Percentiles rank a stretch among this genome's conserved stretches.
Conservation (phyloP, 495 filamentous ascomycete genomes). For the Pseudotulostoma volvatum region DNA sequence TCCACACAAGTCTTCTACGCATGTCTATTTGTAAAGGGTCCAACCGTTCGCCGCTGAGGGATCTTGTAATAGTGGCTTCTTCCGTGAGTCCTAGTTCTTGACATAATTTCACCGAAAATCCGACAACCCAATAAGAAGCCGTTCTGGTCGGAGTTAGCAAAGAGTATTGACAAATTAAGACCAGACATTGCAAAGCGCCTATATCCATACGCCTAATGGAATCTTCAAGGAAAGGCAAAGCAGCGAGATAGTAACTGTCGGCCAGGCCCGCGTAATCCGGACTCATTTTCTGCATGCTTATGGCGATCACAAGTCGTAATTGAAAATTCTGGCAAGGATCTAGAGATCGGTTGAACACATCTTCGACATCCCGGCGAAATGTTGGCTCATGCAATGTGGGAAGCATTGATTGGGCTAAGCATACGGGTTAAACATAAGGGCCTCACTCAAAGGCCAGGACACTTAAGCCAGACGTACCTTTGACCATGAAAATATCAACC, state of each 20-base stretch:
- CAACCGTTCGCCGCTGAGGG: slow-evolving; percentile 26
- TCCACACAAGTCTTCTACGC: slow-evolving; percentile 75
- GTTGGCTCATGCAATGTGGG: slow-evolving; percentile 72
- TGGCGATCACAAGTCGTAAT: slow-evolving; percentile 75
- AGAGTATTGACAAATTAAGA: slow-evolving; percentile 80
- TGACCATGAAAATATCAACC: slow-evolving; percentile 62
- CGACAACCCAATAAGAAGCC: slow-evolving; percentile 81
- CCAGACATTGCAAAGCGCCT: slow-evolving; percentile 76
- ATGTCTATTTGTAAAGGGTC: slow-evolving; percentile 69
- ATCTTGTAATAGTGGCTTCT: slow-evolving; percentile 60
- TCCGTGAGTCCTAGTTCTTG: slow-evolving; percentile 74
- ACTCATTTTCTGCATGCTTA: slow-evolving; percentile 79
- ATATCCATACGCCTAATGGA: slow-evolving; percentile 68
- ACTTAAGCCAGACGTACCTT: slow-evolving; percentile 37
- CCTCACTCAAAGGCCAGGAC: slow-evolving; percentile 5
- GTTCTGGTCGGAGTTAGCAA: slow-evolving; percentile 78
- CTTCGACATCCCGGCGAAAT: slow-evolving; percentile 57
- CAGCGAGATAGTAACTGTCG: slow-evolving; percentile 81
- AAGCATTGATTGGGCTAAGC: slow-evolving; percentile 63
- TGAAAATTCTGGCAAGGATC: slow-evolving; percentile 77
- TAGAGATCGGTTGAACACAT: slow-evolving; percentile 56
- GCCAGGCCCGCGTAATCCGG: slow-evolving; percentile 67
- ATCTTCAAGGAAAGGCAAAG: slow-evolving; percentile 61
- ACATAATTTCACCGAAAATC: slow-evolving; percentile 66
- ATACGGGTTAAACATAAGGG: slow-evolving; percentile 1